A percentile compares a stretch with the other conserved stretches of the same genome.
These are phyloP conservation scores for Plenodomus lindquistii DNA, from an alignment of 2,329 filamentous ascomycete genomes.

Conservation along the genomic window DNA sequence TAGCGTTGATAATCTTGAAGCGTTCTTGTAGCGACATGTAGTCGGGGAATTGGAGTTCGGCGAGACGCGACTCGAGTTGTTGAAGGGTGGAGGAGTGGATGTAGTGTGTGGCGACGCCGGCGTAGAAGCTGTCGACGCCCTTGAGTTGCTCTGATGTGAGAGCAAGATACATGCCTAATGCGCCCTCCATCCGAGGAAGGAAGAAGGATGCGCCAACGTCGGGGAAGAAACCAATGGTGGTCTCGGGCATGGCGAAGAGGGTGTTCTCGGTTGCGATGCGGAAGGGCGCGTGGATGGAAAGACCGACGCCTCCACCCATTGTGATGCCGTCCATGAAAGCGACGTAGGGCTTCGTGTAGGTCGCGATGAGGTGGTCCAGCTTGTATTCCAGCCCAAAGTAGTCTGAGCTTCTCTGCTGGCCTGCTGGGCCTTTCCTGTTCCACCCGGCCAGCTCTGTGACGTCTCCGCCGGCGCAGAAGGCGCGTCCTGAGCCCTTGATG, in stretches of 20 bases:
- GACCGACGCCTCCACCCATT: conserved; percentile 95
- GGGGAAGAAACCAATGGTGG: conserved; percentile 97
- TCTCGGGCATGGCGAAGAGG: conserved; percentile 97
- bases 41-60: conserved; percentile 87
- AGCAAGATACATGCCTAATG: conserved; percentile 87
- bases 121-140: conserved; percentile 85
- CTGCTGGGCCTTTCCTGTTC: conserved; percentile 69
- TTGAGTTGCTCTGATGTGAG: conserved; percentile 83
- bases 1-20: conserved; percentile 75
- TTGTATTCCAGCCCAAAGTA: conserved; percentile 97
- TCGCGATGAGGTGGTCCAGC: conserved; percentile 93
- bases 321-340: conserved; percentile 98
- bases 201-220: conserved; percentile 98
- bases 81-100: conserved; percentile 86
- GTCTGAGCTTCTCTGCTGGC: conserved; percentile 73
- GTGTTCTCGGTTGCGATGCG: conserved; percentile 95
- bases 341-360: conserved; percentile 89
- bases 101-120: conserved; percentile 94
- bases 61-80: conserved; percentile 79
- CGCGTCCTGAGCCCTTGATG: conserved; percentile 85
- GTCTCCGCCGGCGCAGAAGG: conserved; percentile 93
- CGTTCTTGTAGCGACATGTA: conserved; percentile 66
- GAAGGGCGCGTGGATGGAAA: conserved; percentile 94
- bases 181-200: conserved; percentile 83
- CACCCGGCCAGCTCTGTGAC: conserved; percentile 75